Base-by-base conservation (phyloP, 768 basidiomycete species). In the Cytidiella melzeri region DNA sequence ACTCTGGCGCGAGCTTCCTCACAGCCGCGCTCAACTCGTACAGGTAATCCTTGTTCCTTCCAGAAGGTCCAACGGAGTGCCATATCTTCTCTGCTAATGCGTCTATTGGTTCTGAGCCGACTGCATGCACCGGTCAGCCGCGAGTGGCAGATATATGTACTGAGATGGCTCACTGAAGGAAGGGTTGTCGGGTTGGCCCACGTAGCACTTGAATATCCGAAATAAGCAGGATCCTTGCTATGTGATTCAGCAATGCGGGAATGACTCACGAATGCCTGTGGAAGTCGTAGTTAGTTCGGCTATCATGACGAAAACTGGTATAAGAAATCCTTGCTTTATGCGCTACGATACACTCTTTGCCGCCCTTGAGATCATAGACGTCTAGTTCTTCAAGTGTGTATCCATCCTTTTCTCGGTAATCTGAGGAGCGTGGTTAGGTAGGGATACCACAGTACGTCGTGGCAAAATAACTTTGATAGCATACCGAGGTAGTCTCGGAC, bases 11-110 rank as follows among this genome's bases (percentile, higher is more conserved):
- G 2, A 97, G 77, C 11, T 77, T 65, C n/a, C 82, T 74, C 0
- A 97, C 77, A 0, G 88, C 79, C 15, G 78, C 73, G 0, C 81
- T 83, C 1, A 97, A 80, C 10, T 79, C 72, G 61, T 84, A 95
- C 2, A 96, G 70, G 60, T 97, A 97, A 28, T 96, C 92, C 91
- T 92, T 94, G 71, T 98, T 98, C 2, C 71, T 77, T 0, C 94
- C 94, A 0, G 93, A 96, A 0, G 93, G 92, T 1, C 94, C 94
- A 0, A 80, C 74, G 0, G 87, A 83, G 21, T 67, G 64, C 76
- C 82, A 85, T 43, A 98, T 95, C 3, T 71, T 71, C 26, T 75
- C 59, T 0, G 91, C 82, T 3, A 94, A 77, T 2, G 57, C 48
- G 34, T 82, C 77, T n/a, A 92, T 68, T 0, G 86, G 81, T 62